A percentile compares a stretch with the other conserved stretches of the same genome.
phyloP scores from a whole-genome alignment of 176 grass and related monocot genomes.

The Ampelocalamus luodianensis region DNA sequence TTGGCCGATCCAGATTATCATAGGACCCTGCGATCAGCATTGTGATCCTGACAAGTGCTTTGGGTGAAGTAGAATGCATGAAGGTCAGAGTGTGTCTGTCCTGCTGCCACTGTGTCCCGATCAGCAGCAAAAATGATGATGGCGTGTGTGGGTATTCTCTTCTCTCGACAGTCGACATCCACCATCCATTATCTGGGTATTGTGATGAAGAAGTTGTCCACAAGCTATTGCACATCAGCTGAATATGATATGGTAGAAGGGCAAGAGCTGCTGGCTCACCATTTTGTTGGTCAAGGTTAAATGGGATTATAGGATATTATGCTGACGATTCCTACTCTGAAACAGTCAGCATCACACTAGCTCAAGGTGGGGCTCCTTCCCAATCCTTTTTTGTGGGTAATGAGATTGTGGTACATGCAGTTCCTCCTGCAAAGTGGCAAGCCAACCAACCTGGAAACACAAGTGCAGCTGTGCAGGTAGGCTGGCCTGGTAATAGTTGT shows the following conservation, averaged over 20 bases:
- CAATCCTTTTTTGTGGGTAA: neutral
- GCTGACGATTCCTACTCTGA: constrained; percentile 11
- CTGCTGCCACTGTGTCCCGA: neutral
- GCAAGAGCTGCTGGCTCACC: constrained; percentile 3
- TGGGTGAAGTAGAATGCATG: neutral
- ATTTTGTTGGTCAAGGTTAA: constrained; percentile 1
- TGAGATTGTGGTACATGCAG: constrained; percentile 6
- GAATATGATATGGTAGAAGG: constrained; percentile 10
- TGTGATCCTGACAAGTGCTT: neutral
- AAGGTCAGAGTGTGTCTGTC: constrained; percentile 15
- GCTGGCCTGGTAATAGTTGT: constrained; percentile 10
- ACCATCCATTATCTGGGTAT: neutral
- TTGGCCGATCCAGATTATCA: neutral
- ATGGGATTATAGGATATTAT: constrained; percentile 15
- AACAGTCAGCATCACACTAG: neutral
- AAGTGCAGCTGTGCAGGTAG: neutral
- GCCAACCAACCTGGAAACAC: constrained; percentile 23
- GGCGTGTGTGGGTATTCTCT: neutral
- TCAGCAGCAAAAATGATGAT: constrained; percentile 14
- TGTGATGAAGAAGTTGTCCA: constrained; percentile 18
- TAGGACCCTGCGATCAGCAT: neutral
- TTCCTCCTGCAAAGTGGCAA: constrained; percentile 21
- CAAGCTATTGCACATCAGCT: neutral
- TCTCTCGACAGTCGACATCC: neutral
- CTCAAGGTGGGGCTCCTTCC: neutral